Conservation (phyloP, 2,329 filamentous ascomycete species). For the Dryadomyces quercivorus region DNA sequence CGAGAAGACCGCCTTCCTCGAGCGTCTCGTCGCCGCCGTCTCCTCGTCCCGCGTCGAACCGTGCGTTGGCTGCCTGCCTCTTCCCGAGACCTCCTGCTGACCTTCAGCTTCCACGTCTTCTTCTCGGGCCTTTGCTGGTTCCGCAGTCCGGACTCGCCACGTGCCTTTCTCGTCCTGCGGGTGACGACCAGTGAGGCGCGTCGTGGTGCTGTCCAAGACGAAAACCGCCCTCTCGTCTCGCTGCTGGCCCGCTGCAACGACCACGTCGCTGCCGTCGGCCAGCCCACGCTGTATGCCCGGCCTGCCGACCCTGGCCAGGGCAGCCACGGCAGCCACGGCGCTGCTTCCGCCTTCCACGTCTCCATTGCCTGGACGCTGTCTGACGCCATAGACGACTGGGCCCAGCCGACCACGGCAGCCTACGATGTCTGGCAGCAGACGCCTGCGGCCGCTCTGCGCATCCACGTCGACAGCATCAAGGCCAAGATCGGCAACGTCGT, state of each 20-base stretch:
- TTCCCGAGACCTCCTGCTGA: neutral
- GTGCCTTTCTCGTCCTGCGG: slow-evolving; percentile 75
- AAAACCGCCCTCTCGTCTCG: slow-evolving; percentile 41
- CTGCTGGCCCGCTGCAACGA: slow-evolving; percentile 59
- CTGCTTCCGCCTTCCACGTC: slow-evolving; percentile 57
- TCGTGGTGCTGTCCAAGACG: too few species aligned
- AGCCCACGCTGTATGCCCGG: slow-evolving; percentile 56
- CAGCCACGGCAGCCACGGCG: slow-evolving; percentile 9
- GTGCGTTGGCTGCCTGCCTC: neutral
- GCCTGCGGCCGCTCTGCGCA: slow-evolving; percentile 21
- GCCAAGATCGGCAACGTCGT: slow-evolving; percentile 65
- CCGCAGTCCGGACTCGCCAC: slow-evolving; percentile 43
- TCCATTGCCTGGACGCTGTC: slow-evolving; percentile 77
- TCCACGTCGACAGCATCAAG: slow-evolving; percentile 53
- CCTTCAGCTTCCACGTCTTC: slow-evolving; percentile 24
- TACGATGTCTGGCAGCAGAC: slow-evolving; percentile 15
- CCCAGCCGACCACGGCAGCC: slow-evolving; percentile 21
- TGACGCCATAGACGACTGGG: slow-evolving; percentile 32
- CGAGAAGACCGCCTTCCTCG: slow-evolving; percentile 58
- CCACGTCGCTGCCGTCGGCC: slow-evolving; percentile 44
- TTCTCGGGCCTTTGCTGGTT: slow-evolving; percentile 33
- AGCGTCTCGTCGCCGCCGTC: slow-evolving; percentile 35
- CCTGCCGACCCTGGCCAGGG: too few species aligned
- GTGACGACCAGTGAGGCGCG: slow-evolving; percentile 25
- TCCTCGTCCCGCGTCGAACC: slow-evolving; percentile 12